These are phyloP conservation scores for Trichoderma erinaceum DNA, from an alignment of 495 filamentous ascomycete species.

Conservation along the genomic window DNA sequence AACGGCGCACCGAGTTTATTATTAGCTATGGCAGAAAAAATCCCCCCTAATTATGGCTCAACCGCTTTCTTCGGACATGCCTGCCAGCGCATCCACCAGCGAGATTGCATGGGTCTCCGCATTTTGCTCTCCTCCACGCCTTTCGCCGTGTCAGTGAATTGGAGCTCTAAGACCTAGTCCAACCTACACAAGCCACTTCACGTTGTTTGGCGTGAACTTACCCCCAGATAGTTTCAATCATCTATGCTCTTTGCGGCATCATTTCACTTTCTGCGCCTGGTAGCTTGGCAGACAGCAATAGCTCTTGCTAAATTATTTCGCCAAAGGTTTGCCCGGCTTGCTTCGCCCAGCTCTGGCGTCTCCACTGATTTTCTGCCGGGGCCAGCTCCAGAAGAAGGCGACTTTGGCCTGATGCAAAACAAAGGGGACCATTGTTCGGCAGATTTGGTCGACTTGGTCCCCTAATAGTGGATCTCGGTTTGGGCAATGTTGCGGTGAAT, in stretches of 20 bases:
- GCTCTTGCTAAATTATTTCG: background rate
- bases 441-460: slow-evolving; percentile 3
- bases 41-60: slow-evolving; percentile 6
- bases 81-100: slow-evolving; percentile 11
- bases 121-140: slow-evolving; percentile 4
- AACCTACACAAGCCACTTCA: background rate
- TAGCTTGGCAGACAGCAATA: background rate
- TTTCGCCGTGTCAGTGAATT: background rate
- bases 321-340: background rate
- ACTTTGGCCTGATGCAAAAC: background rate
- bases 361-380: background rate
- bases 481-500: slow-evolving; percentile 8
- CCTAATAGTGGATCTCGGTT: slow-evolving; percentile 5
- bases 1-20: background rate
- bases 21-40: slow-evolving; percentile 4
- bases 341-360: background rate
- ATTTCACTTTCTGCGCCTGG: background rate
- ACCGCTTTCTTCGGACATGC: background rate
- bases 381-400: background rate
- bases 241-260: background rate
- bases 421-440: background rate
- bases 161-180: background rate
- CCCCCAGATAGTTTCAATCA: background rate
- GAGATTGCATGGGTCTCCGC: slow-evolving; percentile 13
- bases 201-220: background rate